Evolutionary conservation across 176 grass and related monocot genomes (phyloP).

Genomic region (Dactylis glomerata): DNA sequence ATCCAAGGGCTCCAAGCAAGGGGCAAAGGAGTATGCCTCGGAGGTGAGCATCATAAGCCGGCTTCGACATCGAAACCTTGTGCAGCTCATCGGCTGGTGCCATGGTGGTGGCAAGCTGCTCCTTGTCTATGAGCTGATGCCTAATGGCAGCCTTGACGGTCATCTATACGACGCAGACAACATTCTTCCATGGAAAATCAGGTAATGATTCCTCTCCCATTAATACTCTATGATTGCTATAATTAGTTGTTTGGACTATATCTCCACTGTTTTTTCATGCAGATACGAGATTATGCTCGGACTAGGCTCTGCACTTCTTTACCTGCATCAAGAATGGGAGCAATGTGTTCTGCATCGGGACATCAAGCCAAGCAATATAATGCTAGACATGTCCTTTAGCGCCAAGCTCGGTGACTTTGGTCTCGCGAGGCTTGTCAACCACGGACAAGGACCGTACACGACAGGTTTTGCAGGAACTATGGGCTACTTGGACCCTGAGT

Average conservation of each 20-base stretch:
- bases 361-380: constrained; percentile 41
- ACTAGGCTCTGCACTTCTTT: neutral
- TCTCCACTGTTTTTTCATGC: neutral
- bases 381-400: constrained; percentile 7
- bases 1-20: no score
- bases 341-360: constrained; percentile 19
- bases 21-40: no score
- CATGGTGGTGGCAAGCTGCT: constrained; percentile 4
- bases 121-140: constrained; percentile 41
- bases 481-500: constrained; percentile 29
- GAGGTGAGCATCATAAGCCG: no score
- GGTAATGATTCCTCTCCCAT: neutral
- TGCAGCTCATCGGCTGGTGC: constrained; percentile 39
- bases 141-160: constrained; percentile 48
- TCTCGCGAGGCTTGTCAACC: constrained; percentile 17
- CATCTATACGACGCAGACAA: neutral
- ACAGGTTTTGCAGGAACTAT: constrained; percentile 1
- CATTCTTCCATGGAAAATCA: constrained; percentile 13
- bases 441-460: neutral
- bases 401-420: constrained; percentile 35
- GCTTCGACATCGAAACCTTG: constrained; percentile 11
- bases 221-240: neutral
- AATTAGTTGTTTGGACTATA: neutral
- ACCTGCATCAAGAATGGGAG: constrained; percentile 26
- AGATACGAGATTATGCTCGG: constrained; percentile 12